These are phyloP conservation scores for Wickerhamomyces tratensis DNA, from an alignment of 805 yeast genomes.

Conservation along the genomic window DNA sequence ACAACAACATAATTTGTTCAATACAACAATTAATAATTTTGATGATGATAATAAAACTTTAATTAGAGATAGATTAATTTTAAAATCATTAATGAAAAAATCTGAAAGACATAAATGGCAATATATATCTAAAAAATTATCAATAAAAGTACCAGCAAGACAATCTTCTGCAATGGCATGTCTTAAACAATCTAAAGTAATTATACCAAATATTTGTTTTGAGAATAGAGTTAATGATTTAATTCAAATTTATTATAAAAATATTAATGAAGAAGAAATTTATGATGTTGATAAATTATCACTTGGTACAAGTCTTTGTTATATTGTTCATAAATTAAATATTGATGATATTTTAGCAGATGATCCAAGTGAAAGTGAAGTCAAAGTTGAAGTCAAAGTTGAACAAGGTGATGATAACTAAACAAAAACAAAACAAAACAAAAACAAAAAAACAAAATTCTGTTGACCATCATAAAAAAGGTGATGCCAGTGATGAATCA, in stretches of 20 bases:
- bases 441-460: too few relatives aligned
- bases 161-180: not conserved
- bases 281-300: not conserved
- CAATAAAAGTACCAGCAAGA: not conserved
- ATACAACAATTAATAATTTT: too few relatives aligned
- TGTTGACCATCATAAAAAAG: too few relatives aligned
- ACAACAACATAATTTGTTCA: too few relatives aligned
- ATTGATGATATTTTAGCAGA: too few relatives aligned
- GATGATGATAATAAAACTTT: too few relatives aligned
- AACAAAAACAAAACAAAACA: too few relatives aligned
- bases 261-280: not conserved
- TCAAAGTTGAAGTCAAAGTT: too few relatives aligned
- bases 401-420: too few relatives aligned
- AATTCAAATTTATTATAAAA: not conserved
- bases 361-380: too few relatives aligned
- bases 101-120: not conserved
- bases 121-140: not conserved
- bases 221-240: not conserved
- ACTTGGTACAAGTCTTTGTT: not conserved
- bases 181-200: not conserved
- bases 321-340: too few relatives aligned
- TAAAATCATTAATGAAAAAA: conserved; percentile 6
- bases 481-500: too few relatives aligned
- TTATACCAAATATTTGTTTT: not conserved
- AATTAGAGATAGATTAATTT: conserved; percentile 4